Conservation (phyloP, 371 early-diverging fungal genomes). For the Dichotomocladium elegans region DNA sequence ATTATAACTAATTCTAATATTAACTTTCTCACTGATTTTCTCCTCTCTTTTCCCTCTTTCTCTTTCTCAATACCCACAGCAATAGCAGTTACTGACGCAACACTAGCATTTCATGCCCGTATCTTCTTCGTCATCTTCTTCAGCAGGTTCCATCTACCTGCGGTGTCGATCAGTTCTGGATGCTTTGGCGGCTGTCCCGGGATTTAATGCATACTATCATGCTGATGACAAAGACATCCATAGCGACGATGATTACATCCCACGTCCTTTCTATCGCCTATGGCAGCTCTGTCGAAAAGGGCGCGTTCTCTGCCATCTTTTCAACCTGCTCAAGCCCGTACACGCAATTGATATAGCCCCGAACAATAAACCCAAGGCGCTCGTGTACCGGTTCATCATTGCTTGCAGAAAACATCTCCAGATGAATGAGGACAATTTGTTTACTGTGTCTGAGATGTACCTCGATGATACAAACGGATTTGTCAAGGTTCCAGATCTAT, state of each 20-base stretch:
- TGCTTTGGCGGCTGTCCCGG: not conserved
- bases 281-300: constrained; percentile 90
- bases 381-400: constrained; percentile 73
- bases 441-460: constrained; percentile 82
- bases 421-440: constrained; percentile 70
- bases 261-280: constrained; percentile 39
- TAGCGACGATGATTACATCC: not conserved
- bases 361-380: constrained; percentile 66
- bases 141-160: not conserved
- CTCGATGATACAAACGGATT: constrained; percentile 92
- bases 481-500: constrained; percentile 92
- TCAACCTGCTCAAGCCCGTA: constrained; percentile 68
- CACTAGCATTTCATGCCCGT: not conserved
- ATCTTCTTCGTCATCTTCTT: not conserved
- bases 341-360: constrained; percentile 48
- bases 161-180: constrained; percentile 3
- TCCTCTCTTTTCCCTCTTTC: not conserved
- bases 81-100: not conserved
- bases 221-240: not conserved
- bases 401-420: constrained; percentile 67
- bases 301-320: constrained; percentile 77
- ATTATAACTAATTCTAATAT: too few relatives aligned
- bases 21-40: too few relatives aligned
- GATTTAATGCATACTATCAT: not conserved
- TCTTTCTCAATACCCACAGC: not conserved